Evolutionary conservation across 2,329 filamentous ascomycete genomes (phyloP).

Genomic region (Zasmidium citrigriseum): DNA sequence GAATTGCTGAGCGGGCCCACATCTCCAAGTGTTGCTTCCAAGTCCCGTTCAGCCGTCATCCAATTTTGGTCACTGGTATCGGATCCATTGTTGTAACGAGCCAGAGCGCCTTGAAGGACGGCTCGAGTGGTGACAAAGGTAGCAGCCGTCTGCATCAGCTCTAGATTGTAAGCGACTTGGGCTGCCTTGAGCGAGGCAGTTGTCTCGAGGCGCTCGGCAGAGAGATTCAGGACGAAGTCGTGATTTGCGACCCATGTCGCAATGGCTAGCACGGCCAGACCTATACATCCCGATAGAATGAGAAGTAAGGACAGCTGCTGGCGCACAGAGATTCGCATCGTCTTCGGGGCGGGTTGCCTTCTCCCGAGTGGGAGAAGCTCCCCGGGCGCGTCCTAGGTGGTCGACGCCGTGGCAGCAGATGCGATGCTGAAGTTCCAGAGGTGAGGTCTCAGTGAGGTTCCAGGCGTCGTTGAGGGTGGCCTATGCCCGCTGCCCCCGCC

Average conservation of each 20-base stretch:
- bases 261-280: constrained; percentile 77
- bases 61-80: constrained; percentile 64
- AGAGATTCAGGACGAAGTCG: constrained; percentile 60
- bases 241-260: constrained; percentile 68
- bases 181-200: constrained; percentile 88
- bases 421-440: background rate
- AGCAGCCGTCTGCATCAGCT: constrained; percentile 75
- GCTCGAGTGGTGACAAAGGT: constrained; percentile 68
- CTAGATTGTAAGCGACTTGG: constrained; percentile 75
- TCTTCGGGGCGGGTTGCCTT: constrained; percentile 1
- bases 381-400: background rate
- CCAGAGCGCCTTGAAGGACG: constrained; percentile 54
- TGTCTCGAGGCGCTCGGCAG: constrained; percentile 63
- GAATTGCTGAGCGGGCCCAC: constrained; percentile 44
- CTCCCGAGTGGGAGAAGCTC: background rate
- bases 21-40: constrained; percentile 69
- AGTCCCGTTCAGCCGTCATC: constrained; percentile 60
- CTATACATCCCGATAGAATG: constrained; percentile 70
- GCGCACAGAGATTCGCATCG: constrained; percentile 83
- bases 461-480: background rate
- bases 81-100: constrained; percentile 51
- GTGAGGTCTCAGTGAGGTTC: too few species aligned
- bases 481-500: background rate
- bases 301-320: constrained; percentile 84
- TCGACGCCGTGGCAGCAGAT: background rate